Base-by-base conservation (phyloP, 768 basidiomycete species). In the Filobasidium floriforme region DNA sequence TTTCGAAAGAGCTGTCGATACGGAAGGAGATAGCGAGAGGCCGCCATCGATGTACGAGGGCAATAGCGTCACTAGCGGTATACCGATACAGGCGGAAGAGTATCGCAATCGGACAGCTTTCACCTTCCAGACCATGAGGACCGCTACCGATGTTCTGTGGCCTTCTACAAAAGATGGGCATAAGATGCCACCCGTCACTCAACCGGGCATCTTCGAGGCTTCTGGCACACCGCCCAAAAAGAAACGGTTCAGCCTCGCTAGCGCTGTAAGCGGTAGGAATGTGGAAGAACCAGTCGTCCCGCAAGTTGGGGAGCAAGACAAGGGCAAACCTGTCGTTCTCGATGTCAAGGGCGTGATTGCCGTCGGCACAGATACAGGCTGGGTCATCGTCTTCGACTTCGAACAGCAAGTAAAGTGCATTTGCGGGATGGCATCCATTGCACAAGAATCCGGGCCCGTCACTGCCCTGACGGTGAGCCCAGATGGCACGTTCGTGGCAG, bases 401-500 rank as follows among this genome's bases (percentile, higher is more conserved):
- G 87, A 87, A 73, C 94, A 98, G 77, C 86, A 86, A 7, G 73
- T 94, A 68, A 85, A 85, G 70, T 86, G 87, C 70, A 80, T 93
- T 11, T 91, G 92, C 70, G 90, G 90, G 10, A 85, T 81, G 61
- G 86, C 89, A 62, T 65, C 80, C 19, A 80, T 84, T 89, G 88
- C 82, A 49, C 86, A 81, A 71, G 78, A 79, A 2, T 79, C 87
- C 11, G 90, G 91, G 22, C 78, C 89, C 15, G 89, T 92, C 9
- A 93, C 89, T n/a, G 89, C 93, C 0, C 78, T 99, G 15, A 87
- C 90, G 0, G 81, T 99, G 55, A 96, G 93, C 10, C 86, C 90
- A 72, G 96, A 99, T 75, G 90, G 92, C 71, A 97, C 93, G 1
- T 96, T 87, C 76, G 82, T 97, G 59, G 94, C 88, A 0, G 88